Base-by-base conservation (phyloP, 441 rosid species). In the Erodium trifolium region DNA sequence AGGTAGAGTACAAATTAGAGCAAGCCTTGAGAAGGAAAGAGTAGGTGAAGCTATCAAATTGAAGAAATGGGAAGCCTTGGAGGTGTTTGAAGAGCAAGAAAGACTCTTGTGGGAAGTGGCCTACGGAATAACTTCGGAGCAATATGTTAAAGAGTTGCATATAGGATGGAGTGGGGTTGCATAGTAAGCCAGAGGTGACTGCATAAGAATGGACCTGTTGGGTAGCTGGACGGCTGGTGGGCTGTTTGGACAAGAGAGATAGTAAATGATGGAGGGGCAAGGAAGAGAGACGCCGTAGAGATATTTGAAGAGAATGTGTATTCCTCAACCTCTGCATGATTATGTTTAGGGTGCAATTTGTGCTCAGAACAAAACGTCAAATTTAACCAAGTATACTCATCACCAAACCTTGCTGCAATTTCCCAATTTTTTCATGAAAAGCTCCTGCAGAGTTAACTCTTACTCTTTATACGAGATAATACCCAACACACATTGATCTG, bases 11-110 rank as follows among this genome's bases (percentile, higher is more conserved):
- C 37, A 84, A 72, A 71, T 74, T 80, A 34, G 84, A 81, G 72
- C 83, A 70, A 63, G 93, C 74, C 73, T 85, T 88, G n/a, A 87
- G 62, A 39, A 93, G 93, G 78, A 81, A 86, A 18, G 82, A 72
- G 75, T 83, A 89, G 13, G 97, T 85, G 72, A 84, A 87, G 77
- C 89, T 87, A 72, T 89, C 96, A 57, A 86, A 87, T 49, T 80
- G 77, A 72, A 79, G 77, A 37, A 70, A 71, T 23, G 23, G 65
- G 18, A 70, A 67, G 1, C 82, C 76, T 47, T 76, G 91, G 73
- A 81, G 78, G 73, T 89, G 86, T 29, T 70, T 74, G 79, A 78
- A 83, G 66, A 89, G 79, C 29, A 79, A 78, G 75, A 88, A 74
- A 70, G 88, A 78, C 3, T 73, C 78, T 14, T 53, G 78, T 64